Evolutionary conservation across 345 rosid species (phyloP).

Genomic region (Sonneratia caseolaris): DNA sequence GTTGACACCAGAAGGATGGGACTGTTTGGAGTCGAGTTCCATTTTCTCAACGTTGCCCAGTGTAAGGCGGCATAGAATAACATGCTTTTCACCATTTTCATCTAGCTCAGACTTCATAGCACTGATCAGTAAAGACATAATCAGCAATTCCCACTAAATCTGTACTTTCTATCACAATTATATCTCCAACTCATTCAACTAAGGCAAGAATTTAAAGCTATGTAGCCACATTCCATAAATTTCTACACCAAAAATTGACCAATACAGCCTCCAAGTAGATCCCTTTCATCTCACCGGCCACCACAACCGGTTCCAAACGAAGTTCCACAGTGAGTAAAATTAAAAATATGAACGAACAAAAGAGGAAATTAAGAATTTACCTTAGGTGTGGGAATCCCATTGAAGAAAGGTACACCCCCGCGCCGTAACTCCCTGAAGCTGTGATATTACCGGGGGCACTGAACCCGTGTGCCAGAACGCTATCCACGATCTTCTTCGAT

Average conservation of each 20-base stretch:
- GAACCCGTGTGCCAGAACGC: slow-evolving; percentile 36
- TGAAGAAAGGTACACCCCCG: slow-evolving; percentile 32
- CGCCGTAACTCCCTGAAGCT: slow-evolving; percentile 17
- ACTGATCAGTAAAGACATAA: slow-evolving; percentile 13
- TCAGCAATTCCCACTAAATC: not conserved
- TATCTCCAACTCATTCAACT: not conserved
- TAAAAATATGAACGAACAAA: not conserved
- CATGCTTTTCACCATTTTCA: slow-evolving; percentile 33
- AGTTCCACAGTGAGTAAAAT: not conserved
- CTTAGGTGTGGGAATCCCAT: slow-evolving; percentile 23
- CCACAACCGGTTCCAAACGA: not conserved
- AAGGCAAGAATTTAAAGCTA: not conserved
- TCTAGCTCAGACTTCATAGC: slow-evolving; percentile 25
- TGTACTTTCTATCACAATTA: not conserved
- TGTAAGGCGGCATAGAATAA: slow-evolving; percentile 33
- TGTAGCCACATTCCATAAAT: not conserved
- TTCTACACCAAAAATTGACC: not conserved
- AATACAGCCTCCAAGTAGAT: not conserved
- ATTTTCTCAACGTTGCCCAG: slow-evolving; percentile 40
- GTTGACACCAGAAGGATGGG: slow-evolving; percentile 19
- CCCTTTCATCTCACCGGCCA: not conserved
- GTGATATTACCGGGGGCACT: slow-evolving; percentile 16
- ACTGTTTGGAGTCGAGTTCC: slow-evolving; percentile 28
- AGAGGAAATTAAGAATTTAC: slow-evolving; percentile 5
- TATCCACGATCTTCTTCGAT: slow-evolving; percentile 16